phyloP scores from a whole-genome alignment of 2,329 filamentous ascomycete genomes.

The Botrytis paeoniae region DNA sequence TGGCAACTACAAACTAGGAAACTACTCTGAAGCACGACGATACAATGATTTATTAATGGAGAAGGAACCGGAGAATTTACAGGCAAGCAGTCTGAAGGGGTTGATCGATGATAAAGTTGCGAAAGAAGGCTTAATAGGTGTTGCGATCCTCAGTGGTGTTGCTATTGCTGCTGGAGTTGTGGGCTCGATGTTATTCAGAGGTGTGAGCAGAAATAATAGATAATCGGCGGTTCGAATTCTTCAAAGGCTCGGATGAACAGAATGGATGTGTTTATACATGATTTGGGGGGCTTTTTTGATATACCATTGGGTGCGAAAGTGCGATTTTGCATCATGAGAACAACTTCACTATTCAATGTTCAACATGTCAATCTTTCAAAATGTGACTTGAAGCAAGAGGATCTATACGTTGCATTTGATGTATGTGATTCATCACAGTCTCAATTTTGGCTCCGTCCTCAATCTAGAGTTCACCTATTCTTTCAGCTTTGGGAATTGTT shows the following conservation, averaged over 20 bases:
- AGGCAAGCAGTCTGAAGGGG: constrained; percentile 79
- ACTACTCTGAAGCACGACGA: constrained; percentile 89
- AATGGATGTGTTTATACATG: constrained; percentile 1
- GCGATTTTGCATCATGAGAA: constrained; percentile 1
- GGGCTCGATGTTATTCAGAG: constrained; percentile 80
- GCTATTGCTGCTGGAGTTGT: constrained; percentile 92
- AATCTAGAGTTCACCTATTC: no score
- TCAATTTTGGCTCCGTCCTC: neutral
- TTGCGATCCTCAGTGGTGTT: constrained; percentile 90
- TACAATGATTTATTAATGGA: constrained; percentile 94
- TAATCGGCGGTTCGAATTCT: constrained; percentile 15
- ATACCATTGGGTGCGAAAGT: constrained; percentile 29
- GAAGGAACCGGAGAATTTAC: constrained; percentile 86
- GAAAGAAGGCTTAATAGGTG: constrained; percentile 88
- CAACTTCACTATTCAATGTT: neutral
- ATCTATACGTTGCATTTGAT: neutral
- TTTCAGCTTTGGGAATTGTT: neutral
- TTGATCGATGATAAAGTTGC: constrained; percentile 96
- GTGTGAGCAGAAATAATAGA: constrained; percentile 56
- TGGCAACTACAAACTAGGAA: constrained; percentile 97
- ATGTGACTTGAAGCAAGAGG: neutral
- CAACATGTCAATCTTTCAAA: neutral
- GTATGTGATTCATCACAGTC: neutral
- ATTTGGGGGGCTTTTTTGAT: constrained; percentile 25
- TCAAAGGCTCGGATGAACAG: neutral